These are phyloP conservation scores for Zoysia matrella DNA, from an alignment of 202 grass and related monocot genomes.

Conservation along the genomic window DNA sequence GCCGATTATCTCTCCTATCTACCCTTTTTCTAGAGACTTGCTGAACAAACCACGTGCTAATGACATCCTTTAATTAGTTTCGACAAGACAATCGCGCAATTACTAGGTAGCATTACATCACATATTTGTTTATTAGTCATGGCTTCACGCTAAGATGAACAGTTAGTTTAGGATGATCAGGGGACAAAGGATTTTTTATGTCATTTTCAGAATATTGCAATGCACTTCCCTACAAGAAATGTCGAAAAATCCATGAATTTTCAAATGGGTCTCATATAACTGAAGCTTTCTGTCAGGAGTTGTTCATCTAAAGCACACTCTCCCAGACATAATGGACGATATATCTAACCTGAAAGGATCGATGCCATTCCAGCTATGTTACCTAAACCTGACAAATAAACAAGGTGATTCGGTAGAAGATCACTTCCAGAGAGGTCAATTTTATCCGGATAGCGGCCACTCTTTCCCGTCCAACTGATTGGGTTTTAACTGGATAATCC, in stretches of 20 bases:
- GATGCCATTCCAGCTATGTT: background rate
- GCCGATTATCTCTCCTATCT: slow-evolving; percentile 15
- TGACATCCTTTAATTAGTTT: background rate
- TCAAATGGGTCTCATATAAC: background rate
- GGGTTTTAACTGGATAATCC: slow-evolving; percentile 20
- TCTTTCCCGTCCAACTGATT: slow-evolving; percentile 8
- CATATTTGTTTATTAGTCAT: background rate
- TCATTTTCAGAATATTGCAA: background rate
- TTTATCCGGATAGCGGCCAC: slow-evolving; percentile 44
- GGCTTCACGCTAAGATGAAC: background rate
- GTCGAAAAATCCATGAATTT: background rate
- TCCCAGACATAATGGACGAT: background rate
- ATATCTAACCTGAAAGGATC: slow-evolving; percentile 2
- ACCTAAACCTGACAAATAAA: background rate
- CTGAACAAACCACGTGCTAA: background rate
- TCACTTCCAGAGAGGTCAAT: slow-evolving; percentile 48
- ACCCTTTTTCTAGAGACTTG: slow-evolving; percentile 29
- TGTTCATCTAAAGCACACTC: background rate
- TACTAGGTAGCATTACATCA: background rate
- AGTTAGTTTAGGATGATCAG: background rate
- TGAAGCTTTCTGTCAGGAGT: background rate
- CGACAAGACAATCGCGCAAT: slow-evolving; percentile 1
- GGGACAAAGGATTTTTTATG: background rate
- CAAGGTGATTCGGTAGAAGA: slow-evolving; percentile 44
- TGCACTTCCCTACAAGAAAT: background rate